phyloP scores from a whole-genome alignment of 305 asterid genomes.

The Fraxinus sp. region DNA sequence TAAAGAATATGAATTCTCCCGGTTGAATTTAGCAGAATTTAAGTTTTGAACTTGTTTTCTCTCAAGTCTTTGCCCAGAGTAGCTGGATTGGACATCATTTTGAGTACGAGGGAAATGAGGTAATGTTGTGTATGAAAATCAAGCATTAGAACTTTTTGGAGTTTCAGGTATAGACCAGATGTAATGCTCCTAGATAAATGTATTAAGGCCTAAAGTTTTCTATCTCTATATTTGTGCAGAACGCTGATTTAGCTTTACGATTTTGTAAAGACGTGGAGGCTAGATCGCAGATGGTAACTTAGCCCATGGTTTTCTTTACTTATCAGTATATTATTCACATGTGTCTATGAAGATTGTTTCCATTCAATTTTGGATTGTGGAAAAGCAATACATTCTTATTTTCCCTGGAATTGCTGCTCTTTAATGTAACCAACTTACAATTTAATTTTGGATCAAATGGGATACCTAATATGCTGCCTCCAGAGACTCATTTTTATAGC shows the following conservation, averaged over 20 bases:
- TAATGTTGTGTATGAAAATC: conserved; percentile 29
- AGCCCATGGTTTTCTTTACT: conserved; percentile 20
- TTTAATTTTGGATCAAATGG: not conserved
- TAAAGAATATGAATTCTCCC: conserved; percentile 5
- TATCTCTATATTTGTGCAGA: conserved; percentile 43
- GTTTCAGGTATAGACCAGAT: conserved; percentile 21
- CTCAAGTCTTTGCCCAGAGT: conserved; percentile 50
- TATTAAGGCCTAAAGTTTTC: conserved; percentile 14
- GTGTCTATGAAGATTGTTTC: not conserved
- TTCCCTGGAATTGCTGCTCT: not conserved
- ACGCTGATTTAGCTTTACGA: conserved; percentile 68
- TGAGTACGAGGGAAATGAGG: conserved; percentile 74
- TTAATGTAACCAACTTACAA: not conserved
- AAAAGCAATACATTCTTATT: not conserved
- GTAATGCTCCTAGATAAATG: conserved; percentile 15
- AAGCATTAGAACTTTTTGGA: conserved; percentile 20
- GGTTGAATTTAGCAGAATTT: conserved; percentile 12
- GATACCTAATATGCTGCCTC: not conserved
- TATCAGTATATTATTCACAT: not conserved
- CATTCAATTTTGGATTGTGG: conserved; percentile 1
- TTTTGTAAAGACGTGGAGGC: conserved; percentile 91
- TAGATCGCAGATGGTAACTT: conserved; percentile 63
- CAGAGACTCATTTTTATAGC: not conserved
- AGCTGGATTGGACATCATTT: conserved; percentile 69
- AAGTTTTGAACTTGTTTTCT: conserved; percentile 34